Base-by-base conservation (phyloP, 495 filamentous ascomycete species). In the Rusavskia elegans region DNA sequence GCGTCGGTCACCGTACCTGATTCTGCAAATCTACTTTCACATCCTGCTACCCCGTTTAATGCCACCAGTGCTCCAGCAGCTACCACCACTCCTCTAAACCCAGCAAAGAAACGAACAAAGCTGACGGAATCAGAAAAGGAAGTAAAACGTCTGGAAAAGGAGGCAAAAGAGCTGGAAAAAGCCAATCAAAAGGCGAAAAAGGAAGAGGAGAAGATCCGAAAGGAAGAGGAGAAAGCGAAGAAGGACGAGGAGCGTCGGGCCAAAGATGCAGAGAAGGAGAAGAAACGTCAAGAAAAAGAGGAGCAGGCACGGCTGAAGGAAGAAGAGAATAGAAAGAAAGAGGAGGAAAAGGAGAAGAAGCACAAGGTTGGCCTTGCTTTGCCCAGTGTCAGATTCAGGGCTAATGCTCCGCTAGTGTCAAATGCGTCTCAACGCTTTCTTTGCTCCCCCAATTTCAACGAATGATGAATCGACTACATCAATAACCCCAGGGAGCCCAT, bases 281-380 rank as follows among this genome's bases (percentile, higher is more conserved):
- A 68, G 38, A 63, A 63, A 36, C 67, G 68, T 41, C 65, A 59
- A 10, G 65, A 63, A 32, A 68, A 68, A 23, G 71, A 73, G 49
- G 71, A 63, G 50, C 59, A 65, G 48, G 57, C 58, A 32, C 63
- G 66, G 51, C 6, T 68, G 64, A 56, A 66, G 64, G 71, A 76
- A 73, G 68, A 78, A 49, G 72, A 84, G 65, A 78, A 77, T 59
- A 70, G 66, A 57, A 73, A 73, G 21, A 81, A 74, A 53, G 76
- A 83, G 49, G 77, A 81, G 48, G 84, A 82, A 45, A 78, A 75
- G 55, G 65, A 68, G 54, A 88, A 84, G 64, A 88, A 90, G 62
- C 75, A 79, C 20, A 75, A 66, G 56, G 76, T 89, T 48, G 42
- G 7, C 5, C 19, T 10, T 19, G n/a, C 8, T 11, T 42, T 42